phyloP scores from a whole-genome alignment of 129 eudicot species.

The Artemisia annua region DNA sequence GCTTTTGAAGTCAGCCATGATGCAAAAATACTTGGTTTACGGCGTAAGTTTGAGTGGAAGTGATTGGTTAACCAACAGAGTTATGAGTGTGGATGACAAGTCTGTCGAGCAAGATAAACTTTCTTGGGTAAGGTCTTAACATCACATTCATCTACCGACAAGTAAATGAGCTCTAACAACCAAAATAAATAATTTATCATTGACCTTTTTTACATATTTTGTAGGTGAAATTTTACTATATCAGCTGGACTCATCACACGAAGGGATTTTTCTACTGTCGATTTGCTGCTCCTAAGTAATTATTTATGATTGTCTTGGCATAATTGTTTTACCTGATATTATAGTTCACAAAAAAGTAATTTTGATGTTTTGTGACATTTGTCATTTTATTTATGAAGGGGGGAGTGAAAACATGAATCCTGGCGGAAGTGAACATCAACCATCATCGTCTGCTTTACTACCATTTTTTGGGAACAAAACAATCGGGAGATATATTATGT shows the following conservation, averaged over 20 bases:
- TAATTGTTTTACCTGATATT: too few relatives aligned
- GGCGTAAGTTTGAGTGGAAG: slow-evolving; percentile 88
- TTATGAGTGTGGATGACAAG: slow-evolving; percentile 58
- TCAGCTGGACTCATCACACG: slow-evolving; percentile 89
- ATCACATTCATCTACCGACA: background rate
- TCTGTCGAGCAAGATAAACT: slow-evolving; percentile 54
- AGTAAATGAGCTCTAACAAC: background rate
- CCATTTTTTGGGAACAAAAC: too few relatives aligned
- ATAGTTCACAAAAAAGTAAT: too few relatives aligned
- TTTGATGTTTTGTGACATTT: too few relatives aligned
- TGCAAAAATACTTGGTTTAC: slow-evolving; percentile 81
- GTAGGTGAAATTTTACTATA: slow-evolving; percentile 77
- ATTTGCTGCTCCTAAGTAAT: too few relatives aligned
- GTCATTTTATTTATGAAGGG: too few relatives aligned
- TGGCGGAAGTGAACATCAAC: too few relatives aligned
- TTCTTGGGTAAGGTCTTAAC: slow-evolving; percentile 58
- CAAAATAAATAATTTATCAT: background rate
- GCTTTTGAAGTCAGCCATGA: slow-evolving; percentile 71
- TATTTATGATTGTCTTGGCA: too few relatives aligned
- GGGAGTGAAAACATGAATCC: too few relatives aligned
- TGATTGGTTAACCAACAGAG: slow-evolving; percentile 87
- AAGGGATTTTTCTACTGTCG: slow-evolving; percentile 93
- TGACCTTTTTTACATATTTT: background rate
- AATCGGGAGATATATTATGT: too few relatives aligned
- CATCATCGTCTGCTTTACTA: too few relatives aligned